Evolutionary conservation across 1,139 yeast genomes (phyloP).

Genomic region (Yamadazyma jaroonii): DNA sequence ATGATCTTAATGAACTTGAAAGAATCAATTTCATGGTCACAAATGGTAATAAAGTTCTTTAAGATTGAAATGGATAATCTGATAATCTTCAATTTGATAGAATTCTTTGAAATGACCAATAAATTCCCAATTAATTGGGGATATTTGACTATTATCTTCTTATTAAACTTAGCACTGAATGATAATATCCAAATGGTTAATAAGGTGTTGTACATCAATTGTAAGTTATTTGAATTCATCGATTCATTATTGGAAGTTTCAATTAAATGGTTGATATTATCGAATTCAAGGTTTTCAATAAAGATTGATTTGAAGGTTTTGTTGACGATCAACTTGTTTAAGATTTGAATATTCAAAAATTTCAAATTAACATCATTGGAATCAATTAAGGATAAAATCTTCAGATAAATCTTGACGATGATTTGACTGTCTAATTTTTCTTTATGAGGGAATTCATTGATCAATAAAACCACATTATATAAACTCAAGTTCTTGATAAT

Average conservation of each 20-base stretch:
- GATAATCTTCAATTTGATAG: slow-evolving; percentile 89
- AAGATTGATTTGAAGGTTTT: slow-evolving; percentile 54
- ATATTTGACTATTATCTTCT: slow-evolving; percentile 52
- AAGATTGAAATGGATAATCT: slow-evolving; percentile 76
- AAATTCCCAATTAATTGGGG: slow-evolving; percentile 58
- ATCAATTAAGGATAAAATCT: slow-evolving; percentile 43
- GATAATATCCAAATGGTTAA: slow-evolving; percentile 83
- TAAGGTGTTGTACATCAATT: slow-evolving; percentile 77
- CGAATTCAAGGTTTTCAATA: slow-evolving; percentile 54
- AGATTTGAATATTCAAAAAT: slow-evolving; percentile 65
- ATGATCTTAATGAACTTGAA: slow-evolving; percentile 64
- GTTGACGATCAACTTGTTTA: slow-evolving; percentile 58
- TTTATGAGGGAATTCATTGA: slow-evolving; percentile 22
- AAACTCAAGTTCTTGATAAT: slow-evolving; percentile 46
- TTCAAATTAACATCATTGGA: slow-evolving; percentile 51
- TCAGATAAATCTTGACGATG: slow-evolving; percentile 41
- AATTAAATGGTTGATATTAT: slow-evolving; percentile 54
- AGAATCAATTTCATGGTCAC: slow-evolving; percentile 25
- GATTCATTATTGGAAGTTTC: slow-evolving; percentile 26
- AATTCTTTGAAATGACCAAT: slow-evolving; percentile 56
- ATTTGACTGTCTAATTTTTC: slow-evolving; percentile 26
- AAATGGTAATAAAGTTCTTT: slow-evolving; percentile 51
- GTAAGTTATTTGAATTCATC: slow-evolving; percentile 62
- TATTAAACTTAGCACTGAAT: slow-evolving; percentile 58
- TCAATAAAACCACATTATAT: slow-evolving; percentile 43